phyloP scores from a whole-genome alignment of 2,329 filamentous ascomycete species.

The Colletotrichum neosansevieriae region DNA sequence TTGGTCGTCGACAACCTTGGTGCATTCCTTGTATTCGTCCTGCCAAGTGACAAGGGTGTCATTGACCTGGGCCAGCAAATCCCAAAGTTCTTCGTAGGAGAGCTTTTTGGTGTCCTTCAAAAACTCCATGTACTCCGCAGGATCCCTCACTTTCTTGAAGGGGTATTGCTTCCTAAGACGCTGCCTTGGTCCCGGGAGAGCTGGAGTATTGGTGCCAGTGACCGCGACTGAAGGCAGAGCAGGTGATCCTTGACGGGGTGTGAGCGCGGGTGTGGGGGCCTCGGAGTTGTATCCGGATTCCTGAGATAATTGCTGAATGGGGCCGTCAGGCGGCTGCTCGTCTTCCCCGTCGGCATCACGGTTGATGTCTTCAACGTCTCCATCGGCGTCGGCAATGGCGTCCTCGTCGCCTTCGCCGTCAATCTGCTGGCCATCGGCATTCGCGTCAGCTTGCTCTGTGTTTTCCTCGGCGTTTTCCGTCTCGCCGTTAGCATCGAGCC shows the following conservation, averaged over 20 bases:
- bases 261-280: conserved; percentile 53
- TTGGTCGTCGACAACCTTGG: conserved; percentile 66
- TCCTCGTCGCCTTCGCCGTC: conserved; percentile 45
- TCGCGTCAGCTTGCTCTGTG: conserved; percentile 13
- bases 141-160: conserved; percentile 64
- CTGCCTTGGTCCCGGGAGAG: conserved; percentile 50
- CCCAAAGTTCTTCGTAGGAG: conserved; percentile 59
- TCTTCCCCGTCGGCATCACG: conserved; percentile 40
- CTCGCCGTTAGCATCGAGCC: conserved; percentile 24
- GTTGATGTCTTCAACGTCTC: conserved; percentile 42
- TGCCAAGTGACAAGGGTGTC: conserved; percentile 64
- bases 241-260: conserved; percentile 54
- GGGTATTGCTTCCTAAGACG: conserved; percentile 48
- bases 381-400: conserved; percentile 45
- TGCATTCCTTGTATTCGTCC: conserved; percentile 64
- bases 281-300: conserved; percentile 45
- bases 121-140: conserved; percentile 60
- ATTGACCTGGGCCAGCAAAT: conserved; percentile 58
- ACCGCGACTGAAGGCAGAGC: conserved; percentile 45
- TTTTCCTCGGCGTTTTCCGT: conserved; percentile 35
- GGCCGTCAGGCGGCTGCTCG: conserved; percentile 30
- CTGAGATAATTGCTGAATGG: conserved; percentile 27
- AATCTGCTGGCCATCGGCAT: conserved; percentile 39
- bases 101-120: conserved; percentile 65
- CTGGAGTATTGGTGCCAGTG: conserved; percentile 48